Base-by-base conservation (phyloP, 345 rosid genomes). In the Odontarrhena argentea region DNA sequence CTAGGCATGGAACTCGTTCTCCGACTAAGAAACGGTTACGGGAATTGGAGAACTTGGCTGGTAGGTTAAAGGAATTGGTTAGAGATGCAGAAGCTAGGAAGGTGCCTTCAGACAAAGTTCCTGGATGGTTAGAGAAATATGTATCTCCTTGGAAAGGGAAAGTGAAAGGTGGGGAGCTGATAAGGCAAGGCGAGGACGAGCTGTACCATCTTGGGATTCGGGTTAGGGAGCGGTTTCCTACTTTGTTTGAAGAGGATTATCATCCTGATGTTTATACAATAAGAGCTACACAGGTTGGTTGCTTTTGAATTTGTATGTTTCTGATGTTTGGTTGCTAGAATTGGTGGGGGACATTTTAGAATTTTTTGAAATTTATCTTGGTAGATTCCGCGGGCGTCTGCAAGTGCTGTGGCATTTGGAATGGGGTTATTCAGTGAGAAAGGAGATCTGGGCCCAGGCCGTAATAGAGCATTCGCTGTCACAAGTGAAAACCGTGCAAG, bases 341-440 rank as follows among this genome's bases (percentile, higher is more conserved):
- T 36, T 36, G 24, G 28, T 15, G 3, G 13, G 5, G 35, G 64
- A 14, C 8, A 12, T 45, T 73, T 2, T 2, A 67, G 32, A 66
- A 36, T 25, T 13, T 56, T 25, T 63, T 55, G 9, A 24, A 26
- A 18, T 18, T 32, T 55, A 36, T 73, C 28, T 63, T 49, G 56
- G 55, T 74, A 94, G 99, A 79, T 94, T 79, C 96, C 96, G 68
- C 82, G 93, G 60, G 95, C 97, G 47, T 86, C 99, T 63, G 92
- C 99, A 15, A 88, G 97, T 80, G 97, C 97, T 49, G 93, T 94
- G 74, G 97, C 99, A 8, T 94, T 91, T 82, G 99, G 99, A 67
- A 84, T 91, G 87, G 97, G 99, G 30, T 80, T 91, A n/a, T 86
- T 94, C 60, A 84, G 82, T 5, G 91, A 68, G 70, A 91, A 67